Evolutionary conservation across 495 filamentous ascomycete genomes (phyloP), one percentile per base, ranked within the genome.

Genomic region (Xylaria acuta): DNA sequence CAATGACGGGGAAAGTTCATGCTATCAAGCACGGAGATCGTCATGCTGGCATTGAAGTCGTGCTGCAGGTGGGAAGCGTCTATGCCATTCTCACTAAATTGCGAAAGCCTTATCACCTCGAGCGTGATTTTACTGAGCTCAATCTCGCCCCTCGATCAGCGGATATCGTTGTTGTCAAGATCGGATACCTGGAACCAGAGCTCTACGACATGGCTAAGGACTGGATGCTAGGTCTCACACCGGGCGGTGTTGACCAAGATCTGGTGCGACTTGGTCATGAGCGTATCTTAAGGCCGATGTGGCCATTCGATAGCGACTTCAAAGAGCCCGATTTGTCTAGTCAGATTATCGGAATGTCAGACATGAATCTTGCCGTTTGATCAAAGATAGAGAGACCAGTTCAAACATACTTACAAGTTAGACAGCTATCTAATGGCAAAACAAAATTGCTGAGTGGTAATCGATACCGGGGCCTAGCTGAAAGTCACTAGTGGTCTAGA

Each of bases 101-200:
- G 16, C 86, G 88, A 40, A 90, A 89, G 72, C 88, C 88, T 6
- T 89, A 88, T 70, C 88, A 90, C 60, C 82, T 83, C 41, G 87
- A 90, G 70, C 77, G 76, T 40, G 88, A 90, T 68, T 90, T 89
- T 69, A 86, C 81, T 1, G 82, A 83, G 25, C 80, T 89, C 4
- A 67, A 85, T 67, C 81, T 90, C 0, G 38, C 71, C 1, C 86
- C 87, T 14, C 84, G 86, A 1, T 73, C 78, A 5, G 80, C 83
- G 12, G 85, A 87, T 69, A 84, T 90, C 20, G 86, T 90, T 16
- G 82, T 90, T 22, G 86, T 89, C 7, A 90, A 90, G 78, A 90
- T 90, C 63, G 87, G 88, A 25, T 90, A 89, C 70, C 74, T 90
- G 14, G 87, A 90, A 73, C 88, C 88, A 20, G 86, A 90, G 49